A percentile compares a stretch with the other conserved stretches of the same genome.
Conservation (phyloP, 345 rosid genomes). For the Citrus sinensis region DNA sequence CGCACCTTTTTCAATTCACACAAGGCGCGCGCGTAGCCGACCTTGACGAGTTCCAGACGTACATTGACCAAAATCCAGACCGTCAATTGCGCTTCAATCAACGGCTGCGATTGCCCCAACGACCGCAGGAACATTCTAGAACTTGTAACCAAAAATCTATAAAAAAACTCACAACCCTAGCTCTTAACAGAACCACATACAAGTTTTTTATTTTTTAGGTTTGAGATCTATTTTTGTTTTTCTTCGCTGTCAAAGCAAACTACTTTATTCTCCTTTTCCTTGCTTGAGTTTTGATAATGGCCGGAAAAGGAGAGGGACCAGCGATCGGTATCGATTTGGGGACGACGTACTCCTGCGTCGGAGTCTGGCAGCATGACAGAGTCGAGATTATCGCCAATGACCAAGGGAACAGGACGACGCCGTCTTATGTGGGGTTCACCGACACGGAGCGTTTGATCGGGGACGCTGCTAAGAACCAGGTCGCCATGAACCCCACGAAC, state of each 20-base stretch:
- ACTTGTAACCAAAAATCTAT: not conserved
- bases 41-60: not conserved
- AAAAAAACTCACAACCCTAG: not conserved
- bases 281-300: constrained; percentile 24
- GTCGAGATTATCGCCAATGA: constrained; percentile 67
- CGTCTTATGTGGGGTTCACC: constrained; percentile 51
- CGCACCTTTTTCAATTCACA: not conserved
- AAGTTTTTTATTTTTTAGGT: not conserved
- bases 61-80: not conserved
- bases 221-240: not conserved
- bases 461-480: constrained; percentile 64
- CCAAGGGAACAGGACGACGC: constrained; percentile 53
- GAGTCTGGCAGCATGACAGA: constrained; percentile 64
- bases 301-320: constrained; percentile 59
- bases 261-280: not conserved
- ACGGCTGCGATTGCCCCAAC: constrained; percentile 12
- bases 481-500: constrained; percentile 60
- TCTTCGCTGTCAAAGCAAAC: not conserved
- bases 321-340: constrained; percentile 66
- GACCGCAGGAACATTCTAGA: constrained; percentile 27
- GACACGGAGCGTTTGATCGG: constrained; percentile 61
- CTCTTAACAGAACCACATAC: not conserved
- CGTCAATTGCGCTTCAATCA: constrained; percentile 1
- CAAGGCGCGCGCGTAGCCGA: constrained; percentile 4
- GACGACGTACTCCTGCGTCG: constrained; percentile 55